phyloP scores from a whole-genome alignment of 768 basidiomycete genomes.

The Exidia glandulosa region DNA sequence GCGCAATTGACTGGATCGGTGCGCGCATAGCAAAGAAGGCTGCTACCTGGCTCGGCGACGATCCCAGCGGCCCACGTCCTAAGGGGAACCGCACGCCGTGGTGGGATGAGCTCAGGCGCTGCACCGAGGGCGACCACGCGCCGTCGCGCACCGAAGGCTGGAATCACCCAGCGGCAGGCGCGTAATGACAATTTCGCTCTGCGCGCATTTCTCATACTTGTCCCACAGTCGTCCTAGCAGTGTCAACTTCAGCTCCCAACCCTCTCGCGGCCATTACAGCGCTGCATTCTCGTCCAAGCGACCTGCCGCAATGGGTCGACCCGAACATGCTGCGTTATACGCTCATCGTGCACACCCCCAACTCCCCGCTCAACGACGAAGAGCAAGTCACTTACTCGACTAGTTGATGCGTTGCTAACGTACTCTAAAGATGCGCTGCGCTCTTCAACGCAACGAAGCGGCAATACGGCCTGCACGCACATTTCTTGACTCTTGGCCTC shows the following conservation, averaged over 20 bases:
- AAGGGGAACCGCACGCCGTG: conserved; percentile 49
- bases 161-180: conserved; percentile 80
- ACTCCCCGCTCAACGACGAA: conserved; percentile 61
- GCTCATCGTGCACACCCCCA: conserved; percentile 63
- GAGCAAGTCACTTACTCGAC: conserved; percentile 46
- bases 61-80: conserved; percentile 27
- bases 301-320: conserved; percentile 79
- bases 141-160: conserved; percentile 67
- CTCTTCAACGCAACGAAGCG: conserved; percentile 82
- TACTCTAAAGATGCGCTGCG: conserved; percentile 47
- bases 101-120: conserved; percentile 79
- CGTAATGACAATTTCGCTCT: conserved; percentile 22
- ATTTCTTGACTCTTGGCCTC: conserved; percentile 52
- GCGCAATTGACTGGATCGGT: conserved; percentile 81
- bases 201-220: conserved; percentile 5
- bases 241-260: conserved; percentile 72
- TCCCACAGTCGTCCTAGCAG: conserved; percentile 60
- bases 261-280: conserved; percentile 70
- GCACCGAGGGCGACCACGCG: conserved; percentile 64
- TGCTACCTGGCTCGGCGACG: conserved; percentile 59
- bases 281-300: conserved; percentile 52
- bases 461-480: conserved; percentile 70
- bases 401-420: conserved; percentile 3
- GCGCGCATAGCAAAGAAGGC: conserved; percentile 55
- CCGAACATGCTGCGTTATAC: conserved; percentile 57